A percentile compares a stretch with the other conserved stretches of the same genome.
These are phyloP conservation scores for Arthrocladium fulminans DNA, from an alignment of 2,329 filamentous ascomycete genomes.

Conservation along the genomic window DNA sequence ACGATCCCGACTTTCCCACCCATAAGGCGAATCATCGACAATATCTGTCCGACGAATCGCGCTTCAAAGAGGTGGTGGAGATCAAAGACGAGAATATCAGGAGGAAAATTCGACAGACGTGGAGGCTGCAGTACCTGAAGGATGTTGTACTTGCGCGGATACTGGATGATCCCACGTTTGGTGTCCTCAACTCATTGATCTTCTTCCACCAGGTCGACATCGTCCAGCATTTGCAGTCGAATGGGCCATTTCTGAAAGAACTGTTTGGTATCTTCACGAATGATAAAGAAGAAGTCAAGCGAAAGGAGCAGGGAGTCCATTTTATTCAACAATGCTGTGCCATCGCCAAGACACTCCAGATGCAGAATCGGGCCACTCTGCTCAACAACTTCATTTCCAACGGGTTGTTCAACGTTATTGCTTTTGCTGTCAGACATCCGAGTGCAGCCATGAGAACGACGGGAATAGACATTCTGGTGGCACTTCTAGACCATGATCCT, in stretches of 20 bases:
- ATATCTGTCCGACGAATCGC: slow-evolving; percentile 77
- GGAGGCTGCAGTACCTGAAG: slow-evolving; percentile 91
- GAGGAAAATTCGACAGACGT: slow-evolving; percentile 91
- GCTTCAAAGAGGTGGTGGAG: slow-evolving; percentile 91
- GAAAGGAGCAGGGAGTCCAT: slow-evolving; percentile 86
- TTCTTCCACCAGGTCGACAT: slow-evolving; percentile 99
- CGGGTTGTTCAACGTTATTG: slow-evolving; percentile 81
- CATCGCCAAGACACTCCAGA: slow-evolving; percentile 90
- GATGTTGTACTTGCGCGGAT: slow-evolving; percentile 97
- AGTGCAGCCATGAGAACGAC: slow-evolving; percentile 82
- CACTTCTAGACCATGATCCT: slow-evolving; percentile 91
- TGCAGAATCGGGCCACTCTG: slow-evolving; percentile 66
- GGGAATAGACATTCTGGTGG: slow-evolving; percentile 85
- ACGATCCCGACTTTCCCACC: slow-evolving; percentile 93
- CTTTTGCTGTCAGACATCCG: slow-evolving; percentile 76
- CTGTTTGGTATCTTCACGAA: slow-evolving; percentile 77
- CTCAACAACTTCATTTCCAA: slow-evolving; percentile 86
- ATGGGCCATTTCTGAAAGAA: slow-evolving; percentile 67
- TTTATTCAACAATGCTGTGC: slow-evolving; percentile 95
- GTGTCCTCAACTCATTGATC: slow-evolving; percentile 91
- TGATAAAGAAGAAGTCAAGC: slow-evolving; percentile 53
- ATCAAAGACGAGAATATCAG: slow-evolving; percentile 76
- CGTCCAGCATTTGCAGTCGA: slow-evolving; percentile 83
- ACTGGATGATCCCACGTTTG: slow-evolving; percentile 94
- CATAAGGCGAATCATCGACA: slow-evolving; percentile 96